Evolutionary conservation across 1,139 yeast genomes (phyloP).

Genomic region (Yamadazyma sp.): DNA sequence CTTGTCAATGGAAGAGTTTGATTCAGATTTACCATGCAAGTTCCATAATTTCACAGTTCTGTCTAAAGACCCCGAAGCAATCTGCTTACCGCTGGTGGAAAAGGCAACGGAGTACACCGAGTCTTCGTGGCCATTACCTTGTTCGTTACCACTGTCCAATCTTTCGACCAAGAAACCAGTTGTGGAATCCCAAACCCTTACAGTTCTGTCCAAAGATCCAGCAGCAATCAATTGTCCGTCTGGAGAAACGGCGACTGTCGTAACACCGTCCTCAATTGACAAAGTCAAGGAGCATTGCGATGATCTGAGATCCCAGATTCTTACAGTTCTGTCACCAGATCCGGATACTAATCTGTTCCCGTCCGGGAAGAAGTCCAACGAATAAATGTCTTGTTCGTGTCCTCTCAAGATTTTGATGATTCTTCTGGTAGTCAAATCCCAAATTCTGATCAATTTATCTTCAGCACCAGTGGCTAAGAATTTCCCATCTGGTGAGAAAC

Average conservation of each 20-base stretch:
- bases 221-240: constrained; percentile 95
- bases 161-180: constrained; percentile 93
- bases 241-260: constrained; percentile 96
- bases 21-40: constrained; percentile 57
- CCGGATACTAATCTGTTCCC: constrained; percentile 95
- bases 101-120: constrained; percentile 95
- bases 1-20: constrained; percentile 37
- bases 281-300: constrained; percentile 89
- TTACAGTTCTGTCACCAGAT: constrained; percentile 93
- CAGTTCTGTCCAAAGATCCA: constrained; percentile 93
- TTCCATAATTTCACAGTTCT: constrained; percentile 97
- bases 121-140: constrained; percentile 93
- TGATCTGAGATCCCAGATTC: constrained; percentile 93
- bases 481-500: constrained; percentile 96
- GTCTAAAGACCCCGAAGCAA: constrained; percentile 93
- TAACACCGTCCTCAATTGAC: constrained; percentile 95
- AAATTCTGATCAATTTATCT: constrained; percentile 92
- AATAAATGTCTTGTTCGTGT: constrained; percentile 96
- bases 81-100: constrained; percentile 87
- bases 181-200: constrained; percentile 95
- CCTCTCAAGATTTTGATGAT: constrained; percentile 88
- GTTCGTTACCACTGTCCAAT: constrained; percentile 83
- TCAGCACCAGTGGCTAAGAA: constrained; percentile 97
- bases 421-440: constrained; percentile 90
- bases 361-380: constrained; percentile 92